Evolutionary conservation across 1,139 yeast species (phyloP), one percentile per base, ranked within the genome.

Genomic region (Scheffersomyces lignicola): DNA sequence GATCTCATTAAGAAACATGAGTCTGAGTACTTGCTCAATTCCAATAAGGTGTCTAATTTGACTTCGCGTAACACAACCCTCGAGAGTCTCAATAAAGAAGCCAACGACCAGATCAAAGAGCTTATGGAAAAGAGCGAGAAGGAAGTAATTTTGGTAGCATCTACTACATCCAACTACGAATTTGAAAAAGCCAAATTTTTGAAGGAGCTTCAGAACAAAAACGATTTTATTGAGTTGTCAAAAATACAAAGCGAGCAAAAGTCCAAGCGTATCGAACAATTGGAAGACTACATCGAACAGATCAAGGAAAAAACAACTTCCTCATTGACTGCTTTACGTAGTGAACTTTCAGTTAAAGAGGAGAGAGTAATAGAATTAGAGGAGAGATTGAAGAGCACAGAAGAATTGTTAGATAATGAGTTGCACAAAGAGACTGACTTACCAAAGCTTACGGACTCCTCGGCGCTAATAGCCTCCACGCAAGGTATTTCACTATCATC

Each of bases 401-500:
- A 70, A 47, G 73, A 64, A 33, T 73, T 63, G 3, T 54, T 69
- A 34, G 73, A 68, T 39, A 54, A 58, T 17, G 72, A 68, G 44
- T 54, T 67, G 35, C 67, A 63, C 35, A 63, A 62, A 45, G 73
- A 65, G 41, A 62, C 68, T 5, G 68, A 63, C 20, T 52, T 65
- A 25, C 72, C 74, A 3, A 61, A 58, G 42, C 53, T 69, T 20
- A 56, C 65, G 1, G 55, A 52, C 7, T 58, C 70, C 1, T 68
- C 73, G 3, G 63, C 66, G n/a, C 37, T 62, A 16, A 62, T 78
- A 32, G 74, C 81, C 9, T 64, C 74, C 10, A n/a, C 29, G 6
- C 65, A 69, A 29, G 81, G 83, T 6, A 69, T 83, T 20, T 82
- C 94, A 0, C 62, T 86, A 33, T 80, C 86, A 7, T 76, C 86